These are phyloP conservation scores for Obelidium mucronatum DNA, from an alignment of 192 early-diverging fungal genomes.

Conservation along the genomic window DNA sequence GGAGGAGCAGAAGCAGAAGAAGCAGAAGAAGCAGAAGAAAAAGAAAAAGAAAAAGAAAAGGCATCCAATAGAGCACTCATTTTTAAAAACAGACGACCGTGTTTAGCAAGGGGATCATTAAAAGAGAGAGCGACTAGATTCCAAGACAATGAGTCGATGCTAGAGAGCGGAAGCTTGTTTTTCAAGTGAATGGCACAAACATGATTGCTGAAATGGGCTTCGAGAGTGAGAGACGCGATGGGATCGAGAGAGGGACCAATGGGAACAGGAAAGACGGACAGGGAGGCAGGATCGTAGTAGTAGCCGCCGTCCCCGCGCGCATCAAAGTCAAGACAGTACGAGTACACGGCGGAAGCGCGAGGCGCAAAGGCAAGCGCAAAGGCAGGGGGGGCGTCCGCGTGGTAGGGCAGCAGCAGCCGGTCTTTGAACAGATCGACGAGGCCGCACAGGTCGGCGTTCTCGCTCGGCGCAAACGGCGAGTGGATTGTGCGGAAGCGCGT, in stretches of 20 bases:
- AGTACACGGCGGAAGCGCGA: background rate
- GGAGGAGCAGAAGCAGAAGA: too few species aligned
- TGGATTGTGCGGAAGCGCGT: constrained; percentile 45
- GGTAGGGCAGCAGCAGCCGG: constrained; percentile 3
- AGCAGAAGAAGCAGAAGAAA: too few species aligned
- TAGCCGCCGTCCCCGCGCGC: background rate
- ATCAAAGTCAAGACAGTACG: constrained; percentile 5
- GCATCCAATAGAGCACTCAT: constrained; percentile 15
- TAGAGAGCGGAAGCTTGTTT: background rate
- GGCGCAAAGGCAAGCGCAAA: background rate
- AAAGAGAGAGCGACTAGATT: background rate
- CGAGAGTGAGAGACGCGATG: constrained; percentile 26
- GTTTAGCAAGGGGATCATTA: background rate
- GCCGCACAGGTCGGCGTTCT: constrained; percentile 28
- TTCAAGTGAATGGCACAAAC: background rate
- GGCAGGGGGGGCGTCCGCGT: background rate
- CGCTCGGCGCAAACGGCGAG: constrained; percentile 51
- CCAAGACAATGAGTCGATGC: background rate
- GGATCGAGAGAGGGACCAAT: constrained; percentile 44
- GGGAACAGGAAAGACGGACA: constrained; percentile 26
- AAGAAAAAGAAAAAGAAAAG: too few species aligned
- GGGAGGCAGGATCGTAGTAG: constrained; percentile 11
- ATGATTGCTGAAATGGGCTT: constrained; percentile 14
- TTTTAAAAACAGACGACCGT: constrained; percentile 2
- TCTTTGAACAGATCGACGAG: constrained; percentile 33